Conservation (phyloP, 78 protist genomes). For the slime mould (Dictyostelium discoideum) region DNA sequence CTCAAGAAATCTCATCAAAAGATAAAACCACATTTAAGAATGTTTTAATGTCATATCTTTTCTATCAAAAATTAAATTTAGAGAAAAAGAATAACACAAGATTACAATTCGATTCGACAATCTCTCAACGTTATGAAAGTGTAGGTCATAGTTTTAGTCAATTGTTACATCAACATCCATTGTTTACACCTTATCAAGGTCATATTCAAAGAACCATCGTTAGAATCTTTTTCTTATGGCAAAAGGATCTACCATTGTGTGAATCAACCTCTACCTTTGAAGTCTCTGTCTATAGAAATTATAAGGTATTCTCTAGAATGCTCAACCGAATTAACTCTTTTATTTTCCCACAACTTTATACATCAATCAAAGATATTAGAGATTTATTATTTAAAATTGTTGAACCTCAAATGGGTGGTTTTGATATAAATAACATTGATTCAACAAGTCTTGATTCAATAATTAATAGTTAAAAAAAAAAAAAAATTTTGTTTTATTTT, state of each 20-base stretch:
- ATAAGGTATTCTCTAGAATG: conserved; percentile 68
- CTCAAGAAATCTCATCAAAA: not conserved
- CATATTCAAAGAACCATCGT: conserved; percentile 68
- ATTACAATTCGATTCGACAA: conserved; percentile 22
- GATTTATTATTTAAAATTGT: conserved; percentile 29
- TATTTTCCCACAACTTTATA: conserved; percentile 34
- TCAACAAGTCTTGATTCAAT: conserved; percentile 23
- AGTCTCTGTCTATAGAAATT: conserved; percentile 45
- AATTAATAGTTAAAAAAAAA: not conserved
- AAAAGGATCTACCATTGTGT: conserved; percentile 58
- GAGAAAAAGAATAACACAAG: conserved; percentile 60
- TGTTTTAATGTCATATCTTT: conserved; percentile 15
- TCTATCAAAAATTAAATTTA: conserved; percentile 44
- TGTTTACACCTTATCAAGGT: conserved; percentile 42
- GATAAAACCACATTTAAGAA: conserved; percentile 29
- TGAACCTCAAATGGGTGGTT: conserved; percentile 33
- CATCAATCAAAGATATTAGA: not conserved
- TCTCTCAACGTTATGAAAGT: conserved; percentile 37
- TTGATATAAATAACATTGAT: conserved; percentile 42
- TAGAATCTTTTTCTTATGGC: conserved; percentile 63
- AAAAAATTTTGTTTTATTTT: no score
- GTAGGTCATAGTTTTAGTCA: conserved; percentile 19
- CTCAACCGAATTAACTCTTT: conserved; percentile 7
- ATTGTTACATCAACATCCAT: conserved; percentile 32
- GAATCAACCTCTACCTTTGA: conserved; percentile 61